Evolutionary conservation across 148 eudicot species (phyloP).

Genomic region (Fallopia convolvulus): DNA sequence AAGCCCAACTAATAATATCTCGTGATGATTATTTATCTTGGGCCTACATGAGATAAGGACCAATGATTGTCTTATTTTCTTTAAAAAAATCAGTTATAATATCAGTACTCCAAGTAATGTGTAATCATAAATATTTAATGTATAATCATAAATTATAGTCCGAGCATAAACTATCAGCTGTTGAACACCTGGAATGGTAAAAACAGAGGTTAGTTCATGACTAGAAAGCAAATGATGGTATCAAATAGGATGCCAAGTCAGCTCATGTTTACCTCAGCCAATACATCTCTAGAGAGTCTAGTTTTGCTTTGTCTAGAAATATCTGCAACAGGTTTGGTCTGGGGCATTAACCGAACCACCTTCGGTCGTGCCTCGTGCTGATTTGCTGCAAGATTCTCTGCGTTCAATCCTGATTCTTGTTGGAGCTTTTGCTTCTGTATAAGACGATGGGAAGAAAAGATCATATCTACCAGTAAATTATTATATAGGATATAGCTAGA

Average conservation of each 20-base stretch:
- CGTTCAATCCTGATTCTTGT: slow-evolving; percentile 22
- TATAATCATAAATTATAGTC: too few species aligned
- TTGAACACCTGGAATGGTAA: slow-evolving; percentile 3
- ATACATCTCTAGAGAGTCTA: slow-evolving; percentile 42
- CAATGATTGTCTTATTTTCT: too few species aligned
- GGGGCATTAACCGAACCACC: slow-evolving; percentile 46
- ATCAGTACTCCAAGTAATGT: too few species aligned
- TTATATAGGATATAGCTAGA: neutral
- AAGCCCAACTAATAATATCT: too few species aligned
- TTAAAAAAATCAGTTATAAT: too few species aligned
- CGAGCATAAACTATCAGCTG: neutral
- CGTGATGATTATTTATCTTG: too few species aligned
- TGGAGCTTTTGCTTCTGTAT: slow-evolving; percentile 59
- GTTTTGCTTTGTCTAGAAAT: slow-evolving; percentile 33
- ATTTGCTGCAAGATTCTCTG: slow-evolving; percentile 20
- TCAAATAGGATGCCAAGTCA: neutral
- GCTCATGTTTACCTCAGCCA: slow-evolving; percentile 27
- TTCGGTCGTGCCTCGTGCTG: slow-evolving; percentile 25
- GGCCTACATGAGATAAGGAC: too few species aligned
- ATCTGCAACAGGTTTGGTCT: slow-evolving; percentile 44
- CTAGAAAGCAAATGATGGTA: neutral
- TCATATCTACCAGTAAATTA: neutral
- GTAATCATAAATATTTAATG: too few species aligned
- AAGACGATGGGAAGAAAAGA: neutral
- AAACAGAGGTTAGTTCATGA: neutral